Evolutionary conservation across 345 rosid genomes (phyloP).

Genomic region (Pugionium cornutum): DNA sequence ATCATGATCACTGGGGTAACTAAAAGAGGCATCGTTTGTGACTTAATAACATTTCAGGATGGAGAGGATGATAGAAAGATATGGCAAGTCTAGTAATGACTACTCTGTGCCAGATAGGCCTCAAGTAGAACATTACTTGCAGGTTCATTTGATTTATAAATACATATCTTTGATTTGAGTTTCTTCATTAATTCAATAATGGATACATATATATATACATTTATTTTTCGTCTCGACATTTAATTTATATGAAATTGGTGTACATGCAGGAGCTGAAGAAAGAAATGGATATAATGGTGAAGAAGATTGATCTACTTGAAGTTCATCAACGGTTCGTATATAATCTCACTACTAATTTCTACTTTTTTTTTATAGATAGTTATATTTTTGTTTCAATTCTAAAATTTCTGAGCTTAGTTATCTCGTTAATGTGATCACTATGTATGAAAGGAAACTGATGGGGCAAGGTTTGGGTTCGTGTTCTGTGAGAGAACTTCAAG

Average conservation of each 20-base stretch:
- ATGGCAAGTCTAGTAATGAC: conserved; percentile 39
- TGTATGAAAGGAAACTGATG: conserved; percentile 53
- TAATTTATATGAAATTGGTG: neutral
- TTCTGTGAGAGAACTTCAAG: conserved; percentile 51
- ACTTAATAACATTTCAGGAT: conserved; percentile 43
- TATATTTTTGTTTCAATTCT: neutral
- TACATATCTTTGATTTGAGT: neutral
- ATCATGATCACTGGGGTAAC: neutral
- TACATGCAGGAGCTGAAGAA: conserved; percentile 45
- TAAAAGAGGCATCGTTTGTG: neutral
- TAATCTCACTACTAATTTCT: neutral
- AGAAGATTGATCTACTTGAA: conserved; percentile 58
- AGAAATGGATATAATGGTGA: conserved; percentile 50
- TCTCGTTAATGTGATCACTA: neutral
- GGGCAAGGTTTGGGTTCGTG: conserved; percentile 57
- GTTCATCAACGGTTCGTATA: conserved; percentile 47
- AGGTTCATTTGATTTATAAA: conserved; percentile 40
- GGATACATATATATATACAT: neutral
- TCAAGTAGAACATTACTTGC: conserved; percentile 40
- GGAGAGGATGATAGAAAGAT: conserved; percentile 54
- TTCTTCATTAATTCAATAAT: neutral
- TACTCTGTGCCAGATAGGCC: conserved; percentile 20
- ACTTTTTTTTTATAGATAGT: neutral
- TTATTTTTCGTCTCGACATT: neutral
- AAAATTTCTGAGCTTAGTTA: neutral